These are phyloP conservation scores for Hanseniaspora lachancei DNA, from an alignment of 805 yeast species.

Conservation along the genomic window DNA sequence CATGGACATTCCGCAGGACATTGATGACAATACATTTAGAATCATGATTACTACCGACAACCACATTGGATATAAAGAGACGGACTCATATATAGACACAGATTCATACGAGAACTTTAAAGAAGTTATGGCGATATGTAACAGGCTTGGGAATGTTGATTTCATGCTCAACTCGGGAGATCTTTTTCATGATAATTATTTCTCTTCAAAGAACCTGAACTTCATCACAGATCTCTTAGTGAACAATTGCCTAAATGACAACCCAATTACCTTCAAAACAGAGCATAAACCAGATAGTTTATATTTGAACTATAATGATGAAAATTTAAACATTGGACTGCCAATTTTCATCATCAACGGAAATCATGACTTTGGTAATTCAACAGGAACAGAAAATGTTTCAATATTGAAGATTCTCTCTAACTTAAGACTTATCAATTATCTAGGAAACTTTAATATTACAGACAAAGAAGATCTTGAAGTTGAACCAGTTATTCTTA, in stretches of 20 bases:
- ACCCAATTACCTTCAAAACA: conserved; percentile 7
- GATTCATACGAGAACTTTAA: conserved; percentile 82
- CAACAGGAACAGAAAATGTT: conserved; percentile 71
- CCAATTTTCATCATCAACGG: conserved; percentile 92
- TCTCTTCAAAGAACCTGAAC: conserved; percentile 39
- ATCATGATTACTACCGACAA: conserved; percentile 85
- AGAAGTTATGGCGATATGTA: conserved; percentile 66
- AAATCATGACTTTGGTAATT: conserved; percentile 71
- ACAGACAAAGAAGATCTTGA: conserved; percentile 60
- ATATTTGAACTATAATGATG: conserved; percentile 19
- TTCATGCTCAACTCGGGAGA: conserved; percentile 89
- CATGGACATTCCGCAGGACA: conserved; percentile 18
- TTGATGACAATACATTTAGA: conserved; percentile 47
- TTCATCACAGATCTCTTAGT: conserved; percentile 8
- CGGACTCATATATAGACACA: conserved; percentile 78
- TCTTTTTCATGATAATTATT: conserved; percentile 71
- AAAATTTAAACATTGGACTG: conserved; percentile 71
- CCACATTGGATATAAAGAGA: conserved; percentile 87
- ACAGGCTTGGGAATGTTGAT: conserved; percentile 47
- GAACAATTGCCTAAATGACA: conserved; percentile 7
- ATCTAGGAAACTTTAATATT: conserved; percentile 59
- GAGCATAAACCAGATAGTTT: conserved; percentile 7
- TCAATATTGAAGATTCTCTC: conserved; percentile 78
- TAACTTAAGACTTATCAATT: conserved; percentile 73
- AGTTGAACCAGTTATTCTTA: conserved; percentile 63